These are phyloP conservation scores for Candida glaebosa DNA, from an alignment of 805 yeast genomes.

Conservation along the genomic window DNA sequence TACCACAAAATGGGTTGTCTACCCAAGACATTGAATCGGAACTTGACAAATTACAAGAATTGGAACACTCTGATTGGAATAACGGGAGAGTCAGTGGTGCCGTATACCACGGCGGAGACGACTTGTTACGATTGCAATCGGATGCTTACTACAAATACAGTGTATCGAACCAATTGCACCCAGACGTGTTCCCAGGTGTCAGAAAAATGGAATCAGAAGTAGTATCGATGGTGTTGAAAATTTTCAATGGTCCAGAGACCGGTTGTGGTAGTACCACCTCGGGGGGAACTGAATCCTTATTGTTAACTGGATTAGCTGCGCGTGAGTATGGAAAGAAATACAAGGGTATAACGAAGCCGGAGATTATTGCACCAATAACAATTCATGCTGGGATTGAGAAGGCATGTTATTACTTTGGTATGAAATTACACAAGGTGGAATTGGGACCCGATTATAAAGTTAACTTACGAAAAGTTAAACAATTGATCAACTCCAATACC, in stretches of 20 bases:
- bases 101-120: constrained; percentile 93
- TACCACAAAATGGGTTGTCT: constrained; percentile 63
- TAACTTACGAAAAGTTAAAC: constrained; percentile 56
- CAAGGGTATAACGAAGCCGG: constrained; percentile 65
- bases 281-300: constrained; percentile 93
- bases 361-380: constrained; percentile 83
- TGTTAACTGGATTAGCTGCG: constrained; percentile 85
- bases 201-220: constrained; percentile 96
- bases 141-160: constrained; percentile 72
- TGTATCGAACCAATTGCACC: constrained; percentile 92
- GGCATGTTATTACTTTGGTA: constrained; percentile 87
- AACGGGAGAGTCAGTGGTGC: constrained; percentile 90
- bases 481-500: constrained; percentile 73
- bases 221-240: constrained; percentile 79
- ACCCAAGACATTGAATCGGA: constrained; percentile 45
- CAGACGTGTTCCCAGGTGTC: constrained; percentile 95
- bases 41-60: constrained; percentile 44
- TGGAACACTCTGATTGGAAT: constrained; percentile 78
- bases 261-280: constrained; percentile 76
- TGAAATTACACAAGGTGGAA: constrained; percentile 77
- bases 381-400: constrained; percentile 95
- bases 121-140: constrained; percentile 69
- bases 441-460: constrained; percentile 67
- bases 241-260: constrained; percentile 72
- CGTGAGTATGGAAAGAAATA: constrained; percentile 64